These are phyloP conservation scores for Rhexocercosporidium sp. DNA, from an alignment of 2,329 filamentous ascomycete species.

Conservation along the genomic window DNA sequence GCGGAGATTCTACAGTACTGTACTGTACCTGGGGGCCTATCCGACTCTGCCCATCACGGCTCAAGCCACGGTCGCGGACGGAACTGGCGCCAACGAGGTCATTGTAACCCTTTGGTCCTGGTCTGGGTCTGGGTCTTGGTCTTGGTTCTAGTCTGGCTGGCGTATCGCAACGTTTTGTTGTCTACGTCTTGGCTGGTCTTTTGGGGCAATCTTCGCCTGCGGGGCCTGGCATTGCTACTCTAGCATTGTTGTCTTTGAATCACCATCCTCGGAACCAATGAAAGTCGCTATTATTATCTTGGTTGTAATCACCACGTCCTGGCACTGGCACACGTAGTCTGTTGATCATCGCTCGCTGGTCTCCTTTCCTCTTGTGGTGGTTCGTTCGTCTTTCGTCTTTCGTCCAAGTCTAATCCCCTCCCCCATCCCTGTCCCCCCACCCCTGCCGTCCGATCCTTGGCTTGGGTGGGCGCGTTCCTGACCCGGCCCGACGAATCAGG, in stretches of 20 bases:
- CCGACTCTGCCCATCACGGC: neutral
- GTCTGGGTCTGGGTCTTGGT: too few relatives aligned
- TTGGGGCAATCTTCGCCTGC: too few relatives aligned
- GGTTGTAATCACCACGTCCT: too few relatives aligned
- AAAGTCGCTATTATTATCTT: too few relatives aligned
- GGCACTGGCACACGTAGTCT: too few relatives aligned
- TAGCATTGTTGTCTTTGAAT: neutral
- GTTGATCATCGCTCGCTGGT: neutral
- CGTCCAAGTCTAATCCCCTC: neutral
- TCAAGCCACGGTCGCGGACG: neutral
- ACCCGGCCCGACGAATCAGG: slow-evolving; percentile 2
- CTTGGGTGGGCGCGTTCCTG: slow-evolving; percentile 6
- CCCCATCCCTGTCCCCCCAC: neutral
- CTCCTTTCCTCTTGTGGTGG: neutral
- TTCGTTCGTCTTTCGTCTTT: neutral
- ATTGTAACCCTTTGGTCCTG: slow-evolving; percentile 1
- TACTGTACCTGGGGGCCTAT: slow-evolving; percentile 8
- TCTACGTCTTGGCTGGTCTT: too few relatives aligned
- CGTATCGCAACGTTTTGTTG: too few relatives aligned
- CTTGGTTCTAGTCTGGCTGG: too few relatives aligned
- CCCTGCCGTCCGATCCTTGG: slow-evolving; percentile 3
- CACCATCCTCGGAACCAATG: too few relatives aligned
- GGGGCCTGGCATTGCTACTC: neutral
- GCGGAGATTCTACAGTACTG: slow-evolving; percentile 8
- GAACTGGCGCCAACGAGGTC: slow-evolving; percentile 3